These are phyloP conservation scores for Hypoxylon sp. DNA, from an alignment of 2,329 filamentous ascomycete genomes.

Conservation along the genomic window DNA sequence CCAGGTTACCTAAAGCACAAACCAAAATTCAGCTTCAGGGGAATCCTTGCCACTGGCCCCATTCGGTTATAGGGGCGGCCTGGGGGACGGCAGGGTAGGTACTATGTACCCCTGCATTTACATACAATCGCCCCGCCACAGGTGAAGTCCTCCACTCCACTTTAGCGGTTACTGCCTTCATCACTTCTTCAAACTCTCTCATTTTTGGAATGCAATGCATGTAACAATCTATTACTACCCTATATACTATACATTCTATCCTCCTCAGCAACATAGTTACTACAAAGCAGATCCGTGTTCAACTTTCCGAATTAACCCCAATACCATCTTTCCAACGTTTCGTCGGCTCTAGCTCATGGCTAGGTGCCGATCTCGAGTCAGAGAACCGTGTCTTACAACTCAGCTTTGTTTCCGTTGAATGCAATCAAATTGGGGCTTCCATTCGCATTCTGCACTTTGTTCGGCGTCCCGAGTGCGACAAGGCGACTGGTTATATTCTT, in stretches of 20 bases:
- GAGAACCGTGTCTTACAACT: slow-evolving; percentile 17
- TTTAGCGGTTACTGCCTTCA: no score
- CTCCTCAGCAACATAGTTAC: not conserved
- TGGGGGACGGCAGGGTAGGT: slow-evolving; percentile 13
- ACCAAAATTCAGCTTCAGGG: slow-evolving; percentile 31
- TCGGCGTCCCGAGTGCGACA: slow-evolving; percentile 39
- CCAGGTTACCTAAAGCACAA: slow-evolving; percentile 39
- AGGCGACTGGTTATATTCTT: slow-evolving; percentile 36
- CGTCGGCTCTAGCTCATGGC: not conserved
- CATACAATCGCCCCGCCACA: no score
- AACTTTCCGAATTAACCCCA: not conserved
- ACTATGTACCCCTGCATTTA: not conserved
- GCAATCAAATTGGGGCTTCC: slow-evolving; percentile 47
- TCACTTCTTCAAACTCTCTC: not conserved
- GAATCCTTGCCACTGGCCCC: not conserved
- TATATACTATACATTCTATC: not conserved
- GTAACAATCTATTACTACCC: not conserved
- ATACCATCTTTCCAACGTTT: not conserved
- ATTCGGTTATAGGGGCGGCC: no score
- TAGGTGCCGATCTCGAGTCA: no score
- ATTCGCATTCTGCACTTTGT: slow-evolving; percentile 41
- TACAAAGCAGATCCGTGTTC: not conserved
- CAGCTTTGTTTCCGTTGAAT: slow-evolving; percentile 47
- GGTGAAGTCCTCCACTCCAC: not conserved
- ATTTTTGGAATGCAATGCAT: not conserved